Percentiles rank a stretch among this genome's conserved stretches.
phyloP scores from a whole-genome alignment of 192 early-diverging fungal species.

The Rhizoclosmatium globosum region DNA sequence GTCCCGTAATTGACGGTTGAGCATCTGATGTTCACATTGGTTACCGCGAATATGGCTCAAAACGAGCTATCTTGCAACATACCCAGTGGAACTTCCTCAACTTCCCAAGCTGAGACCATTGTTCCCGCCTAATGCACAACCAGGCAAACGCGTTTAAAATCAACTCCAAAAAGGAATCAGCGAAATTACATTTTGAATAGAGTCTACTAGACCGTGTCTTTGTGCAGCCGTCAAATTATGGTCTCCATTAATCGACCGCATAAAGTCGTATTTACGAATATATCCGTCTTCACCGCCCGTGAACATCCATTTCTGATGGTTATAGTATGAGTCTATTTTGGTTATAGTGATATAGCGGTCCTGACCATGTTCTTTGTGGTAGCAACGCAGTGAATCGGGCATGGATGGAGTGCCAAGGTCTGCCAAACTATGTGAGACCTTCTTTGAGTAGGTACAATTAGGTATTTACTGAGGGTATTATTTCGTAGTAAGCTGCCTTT shows the following conservation, averaged over 20 bases:
- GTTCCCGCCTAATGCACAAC: slow-evolving; percentile 67
- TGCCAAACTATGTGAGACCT: background rate
- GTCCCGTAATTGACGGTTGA: too few species aligned
- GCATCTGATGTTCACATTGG: slow-evolving; percentile 1
- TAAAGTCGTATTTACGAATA: slow-evolving; percentile 93
- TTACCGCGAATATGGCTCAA: slow-evolving; percentile 2
- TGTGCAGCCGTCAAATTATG: slow-evolving; percentile 84
- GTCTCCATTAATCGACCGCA: slow-evolving; percentile 84
- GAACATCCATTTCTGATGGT: slow-evolving; percentile 56
- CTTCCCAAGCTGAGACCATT: slow-evolving; percentile 84
- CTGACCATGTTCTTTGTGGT: slow-evolving; percentile 33
- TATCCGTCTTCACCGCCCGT: slow-evolving; percentile 88
- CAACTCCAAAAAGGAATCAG: background rate
- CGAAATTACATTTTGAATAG: slow-evolving; percentile 69
- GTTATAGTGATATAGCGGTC: background rate
- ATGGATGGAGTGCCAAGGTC: slow-evolving; percentile 31
- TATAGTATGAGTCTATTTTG: background rate
- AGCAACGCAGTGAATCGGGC: slow-evolving; percentile 22
- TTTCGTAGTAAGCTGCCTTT: background rate
- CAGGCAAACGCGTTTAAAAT: slow-evolving; percentile 46
- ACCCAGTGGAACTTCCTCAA: slow-evolving; percentile 71
- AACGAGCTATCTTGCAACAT: background rate
- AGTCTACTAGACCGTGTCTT: slow-evolving; percentile 84
- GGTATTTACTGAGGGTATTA: background rate
- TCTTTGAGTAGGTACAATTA: background rate